These are phyloP conservation scores for Sordariomycetes sp. DNA, from an alignment of 2,329 filamentous ascomycete genomes.

Conservation along the genomic window DNA sequence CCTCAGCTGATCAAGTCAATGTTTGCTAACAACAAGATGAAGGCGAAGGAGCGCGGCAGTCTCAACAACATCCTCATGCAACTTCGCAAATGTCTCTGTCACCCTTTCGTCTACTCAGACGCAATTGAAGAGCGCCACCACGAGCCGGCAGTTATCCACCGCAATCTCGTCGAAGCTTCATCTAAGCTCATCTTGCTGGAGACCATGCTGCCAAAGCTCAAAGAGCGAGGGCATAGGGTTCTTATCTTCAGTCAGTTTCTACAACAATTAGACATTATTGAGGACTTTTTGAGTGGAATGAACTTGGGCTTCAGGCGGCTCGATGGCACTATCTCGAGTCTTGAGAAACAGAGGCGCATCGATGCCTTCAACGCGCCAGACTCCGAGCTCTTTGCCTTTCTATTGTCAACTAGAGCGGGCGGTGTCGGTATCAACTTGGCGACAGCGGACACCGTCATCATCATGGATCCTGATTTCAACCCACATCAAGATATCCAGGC, in stretches of 20 bases:
- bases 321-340: conserved; percentile 70
- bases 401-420: conserved; percentile 88
- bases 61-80: conserved; percentile 95
- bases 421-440: conserved; percentile 97
- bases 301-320: conserved; percentile 68
- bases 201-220: conserved; percentile 77
- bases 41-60: conserved; percentile 63
- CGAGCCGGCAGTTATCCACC: conserved; percentile 53
- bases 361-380: conserved; percentile 84
- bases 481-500: conserved; percentile 97
- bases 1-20: conserved; percentile 82
- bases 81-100: conserved; percentile 85
- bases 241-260: conserved; percentile 96
- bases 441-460: conserved; percentile 95
- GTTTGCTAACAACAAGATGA: conserved; percentile 61
- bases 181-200: conserved; percentile 80
- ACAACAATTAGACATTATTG: conserved; percentile 76
- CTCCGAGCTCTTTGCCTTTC: conserved; percentile 78
- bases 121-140: conserved; percentile 77
- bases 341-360: conserved; percentile 90
- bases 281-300: conserved; percentile 80
- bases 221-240: conserved; percentile 78
- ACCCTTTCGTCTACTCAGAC: conserved; percentile 89
- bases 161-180: conserved; percentile 84
- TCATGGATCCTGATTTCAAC: conserved; percentile 94